These are phyloP conservation scores for Stephanodiscus triporus DNA, from an alignment of 108 stramenopile genomes.

Conservation along the genomic window DNA sequence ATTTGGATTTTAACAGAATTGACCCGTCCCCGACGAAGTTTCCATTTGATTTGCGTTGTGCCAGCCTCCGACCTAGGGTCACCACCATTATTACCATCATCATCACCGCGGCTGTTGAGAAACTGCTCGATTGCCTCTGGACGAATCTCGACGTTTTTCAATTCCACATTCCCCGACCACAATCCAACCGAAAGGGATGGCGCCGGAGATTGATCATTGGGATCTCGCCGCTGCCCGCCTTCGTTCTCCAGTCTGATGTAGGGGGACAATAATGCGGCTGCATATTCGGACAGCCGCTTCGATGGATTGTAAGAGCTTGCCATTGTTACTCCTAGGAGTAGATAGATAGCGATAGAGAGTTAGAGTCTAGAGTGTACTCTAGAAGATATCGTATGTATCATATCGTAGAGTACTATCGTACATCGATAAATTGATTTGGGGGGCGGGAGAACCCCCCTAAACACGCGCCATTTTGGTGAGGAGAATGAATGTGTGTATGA, in stretches of 20 bases:
- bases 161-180: conserved; percentile 42
- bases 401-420: too few species aligned
- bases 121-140: conserved; percentile 45
- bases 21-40: conserved; percentile 38
- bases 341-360: too few species aligned
- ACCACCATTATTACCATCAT: conserved; percentile 5
- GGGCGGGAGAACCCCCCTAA: too few species aligned
- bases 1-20: conserved; percentile 35
- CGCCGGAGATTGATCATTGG: conserved; percentile 7
- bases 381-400: too few species aligned
- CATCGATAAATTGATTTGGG: too few species aligned
- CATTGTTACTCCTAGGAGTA: too few species aligned
- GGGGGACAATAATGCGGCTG: conserved; percentile 40
- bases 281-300: conserved; percentile 42
- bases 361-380: too few species aligned
- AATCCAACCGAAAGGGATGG: conserved; percentile 31
- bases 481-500: too few species aligned
- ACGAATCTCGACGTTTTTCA: conserved; percentile 43
- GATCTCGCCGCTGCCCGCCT: conserved; percentile 3
- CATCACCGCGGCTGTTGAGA: conserved; percentile 20
- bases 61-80: not conserved
- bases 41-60: conserved; percentile 29
- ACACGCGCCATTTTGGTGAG: too few species aligned
- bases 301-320: conserved; percentile 30
- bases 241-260: conserved; percentile 42